Evolutionary conservation across 257 asterid species (phyloP).

Genomic region (Lithospermum erythrorhizon): DNA sequence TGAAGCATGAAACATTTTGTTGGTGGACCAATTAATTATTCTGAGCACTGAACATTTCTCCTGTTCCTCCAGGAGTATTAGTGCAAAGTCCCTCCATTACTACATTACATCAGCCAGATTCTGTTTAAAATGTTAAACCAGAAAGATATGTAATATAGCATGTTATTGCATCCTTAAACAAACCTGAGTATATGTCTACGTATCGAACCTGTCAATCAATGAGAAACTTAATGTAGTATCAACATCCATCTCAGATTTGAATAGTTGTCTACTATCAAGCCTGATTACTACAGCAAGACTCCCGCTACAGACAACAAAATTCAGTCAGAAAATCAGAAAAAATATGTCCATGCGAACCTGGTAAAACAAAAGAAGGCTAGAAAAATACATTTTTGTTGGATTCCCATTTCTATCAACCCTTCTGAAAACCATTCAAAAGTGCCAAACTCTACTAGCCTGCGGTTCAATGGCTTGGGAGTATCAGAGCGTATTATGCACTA

Average conservation of each 20-base stretch:
- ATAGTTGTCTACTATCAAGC: slow-evolving; percentile 88
- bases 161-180: background rate
- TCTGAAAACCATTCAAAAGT: too few species aligned
- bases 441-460: too few species aligned
- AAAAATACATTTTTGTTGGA: background rate
- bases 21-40: slow-evolving; percentile 84
- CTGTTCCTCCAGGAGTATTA: slow-evolving; percentile 95
- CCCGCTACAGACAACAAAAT: slow-evolving; percentile 79
- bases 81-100: slow-evolving; percentile 78
- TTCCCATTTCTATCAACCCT: too few species aligned
- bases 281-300: slow-evolving; percentile 69
- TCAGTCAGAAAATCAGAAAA: slow-evolving; percentile 18
- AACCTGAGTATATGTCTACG: slow-evolving; percentile 99
- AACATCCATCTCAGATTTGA: slow-evolving; percentile 77
- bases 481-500: too few species aligned
- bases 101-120: background rate
- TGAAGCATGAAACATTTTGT: slow-evolving; percentile 95
- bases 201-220: slow-evolving; percentile 73
- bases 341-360: slow-evolving; percentile 6
- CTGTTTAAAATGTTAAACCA: too few species aligned
- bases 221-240: slow-evolving; percentile 89
- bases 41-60: slow-evolving; percentile 81
- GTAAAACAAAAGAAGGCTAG: background rate
- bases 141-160: too few species aligned
- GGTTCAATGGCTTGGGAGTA: too few species aligned